These are phyloP conservation scores for Termitomyces sp. DNA, from an alignment of 768 basidiomycete genomes.

Conservation along the genomic window DNA sequence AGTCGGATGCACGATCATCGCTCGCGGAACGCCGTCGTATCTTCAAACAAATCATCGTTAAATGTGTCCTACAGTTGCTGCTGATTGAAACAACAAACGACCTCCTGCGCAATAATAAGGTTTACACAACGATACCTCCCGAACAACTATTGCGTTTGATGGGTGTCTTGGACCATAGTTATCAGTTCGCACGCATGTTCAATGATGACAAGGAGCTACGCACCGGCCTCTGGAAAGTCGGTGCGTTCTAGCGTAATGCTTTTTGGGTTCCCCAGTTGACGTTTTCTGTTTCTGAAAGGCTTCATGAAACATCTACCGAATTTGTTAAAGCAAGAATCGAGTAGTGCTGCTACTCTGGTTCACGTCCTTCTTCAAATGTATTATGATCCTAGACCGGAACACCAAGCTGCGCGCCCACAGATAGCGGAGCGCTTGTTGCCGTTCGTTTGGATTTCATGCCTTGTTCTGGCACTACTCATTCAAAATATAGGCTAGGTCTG, in stretches of 20 bases:
- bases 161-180: conserved; percentile 95
- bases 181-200: conserved; percentile 95
- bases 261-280: not conserved
- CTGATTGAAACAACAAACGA: conserved; percentile 98
- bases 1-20: conserved; percentile 47
- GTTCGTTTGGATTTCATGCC: conserved; percentile 35
- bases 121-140: conserved; percentile 92
- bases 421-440: conserved; percentile 72
- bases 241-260: conserved; percentile 46
- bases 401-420: conserved; percentile 78
- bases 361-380: conserved; percentile 94
- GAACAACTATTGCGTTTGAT: conserved; percentile 90
- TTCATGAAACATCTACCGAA: conserved; percentile 99
- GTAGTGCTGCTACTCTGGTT: conserved; percentile 91
- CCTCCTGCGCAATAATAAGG: conserved; percentile 84
- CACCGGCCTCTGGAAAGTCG: conserved; percentile 99
- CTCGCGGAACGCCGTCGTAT: conserved; percentile 72
- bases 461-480: conserved; percentile 8
- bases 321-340: conserved; percentile 96
- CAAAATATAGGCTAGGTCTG: conserved; percentile 63
- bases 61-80: conserved; percentile 95
- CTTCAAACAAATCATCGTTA: conserved; percentile 99
- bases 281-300: conserved; percentile 43
- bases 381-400: conserved; percentile 83
- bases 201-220: conserved; percentile 98